These are phyloP conservation scores for Choanephora cucurbitarum DNA, from an alignment of 371 early-diverging fungal species.

Conservation along the genomic window DNA sequence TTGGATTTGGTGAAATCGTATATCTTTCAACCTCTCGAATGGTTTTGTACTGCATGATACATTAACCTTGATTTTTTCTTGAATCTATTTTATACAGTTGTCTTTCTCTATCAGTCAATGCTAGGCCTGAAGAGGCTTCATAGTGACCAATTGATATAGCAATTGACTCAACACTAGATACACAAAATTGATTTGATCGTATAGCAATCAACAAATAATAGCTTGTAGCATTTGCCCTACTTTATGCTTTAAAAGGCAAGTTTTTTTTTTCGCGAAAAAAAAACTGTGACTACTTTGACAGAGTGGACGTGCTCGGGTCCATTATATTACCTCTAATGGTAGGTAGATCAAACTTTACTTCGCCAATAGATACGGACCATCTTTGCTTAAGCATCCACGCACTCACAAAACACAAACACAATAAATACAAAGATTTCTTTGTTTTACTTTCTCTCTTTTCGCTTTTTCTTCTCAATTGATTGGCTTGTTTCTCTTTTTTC, in stretches of 20 bases:
- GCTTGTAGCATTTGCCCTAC: neutral
- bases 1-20: too few species aligned
- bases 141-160: too few species aligned
- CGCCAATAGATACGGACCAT: constrained; percentile 26
- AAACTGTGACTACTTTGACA: constrained; percentile 43
- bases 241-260: constrained; percentile 22
- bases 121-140: too few species aligned
- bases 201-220: too few species aligned
- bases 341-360: constrained; percentile 36
- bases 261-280: constrained; percentile 23
- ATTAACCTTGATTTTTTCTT: too few species aligned
- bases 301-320: constrained; percentile 44
- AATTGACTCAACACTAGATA: too few species aligned
- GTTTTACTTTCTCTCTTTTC: constrained; percentile 4
- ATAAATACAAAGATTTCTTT: constrained; percentile 6
- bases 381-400: constrained; percentile 14
- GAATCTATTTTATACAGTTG: too few species aligned
- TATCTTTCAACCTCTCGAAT: too few species aligned
- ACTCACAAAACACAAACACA: constrained; percentile 12
- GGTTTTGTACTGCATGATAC: too few species aligned
- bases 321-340: constrained; percentile 36
- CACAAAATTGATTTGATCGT: too few species aligned
- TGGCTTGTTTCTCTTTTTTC: constrained; percentile 5
- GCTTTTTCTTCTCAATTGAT: constrained; percentile 15
- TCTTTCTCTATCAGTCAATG: too few species aligned